Evolutionary conservation across 2,329 filamentous ascomycete genomes (phyloP).

Genomic region (Neonectria coccinea): DNA sequence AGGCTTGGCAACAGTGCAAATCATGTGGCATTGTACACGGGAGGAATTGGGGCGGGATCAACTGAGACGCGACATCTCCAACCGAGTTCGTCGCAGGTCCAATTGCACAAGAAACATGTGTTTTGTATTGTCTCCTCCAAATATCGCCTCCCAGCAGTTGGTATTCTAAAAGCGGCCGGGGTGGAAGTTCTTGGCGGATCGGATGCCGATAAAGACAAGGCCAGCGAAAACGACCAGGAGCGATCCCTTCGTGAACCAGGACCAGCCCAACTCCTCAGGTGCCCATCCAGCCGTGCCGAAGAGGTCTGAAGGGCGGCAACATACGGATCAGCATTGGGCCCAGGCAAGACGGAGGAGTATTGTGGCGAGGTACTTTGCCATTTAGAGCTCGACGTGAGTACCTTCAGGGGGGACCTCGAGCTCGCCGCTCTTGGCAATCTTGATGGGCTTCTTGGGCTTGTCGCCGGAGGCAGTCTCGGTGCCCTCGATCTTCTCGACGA

Average conservation of each 20-base stretch:
- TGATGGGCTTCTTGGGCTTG: constrained; percentile 76
- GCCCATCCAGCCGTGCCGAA: constrained; percentile 41
- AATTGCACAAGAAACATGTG: not conserved
- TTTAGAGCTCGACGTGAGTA: constrained; percentile 91
- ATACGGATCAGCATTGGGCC: constrained; percentile 52
- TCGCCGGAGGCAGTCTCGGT: constrained; percentile 73
- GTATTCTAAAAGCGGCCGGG: constrained; percentile 22
- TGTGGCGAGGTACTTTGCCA: constrained; percentile 43
- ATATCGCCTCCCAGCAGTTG: not conserved
- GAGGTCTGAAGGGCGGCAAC: constrained; percentile 44
- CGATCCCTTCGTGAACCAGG: constrained; percentile 39
- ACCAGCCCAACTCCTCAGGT: constrained; percentile 39
- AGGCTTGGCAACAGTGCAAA: not conserved
- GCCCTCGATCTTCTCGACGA: constrained; percentile 84
- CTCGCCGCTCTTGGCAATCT: constrained; percentile 87
- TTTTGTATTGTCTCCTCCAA: constrained; percentile 15
- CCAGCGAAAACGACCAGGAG: constrained; percentile 39
- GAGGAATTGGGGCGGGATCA: not conserved
- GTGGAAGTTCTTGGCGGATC: constrained; percentile 30
- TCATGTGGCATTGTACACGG: not conserved
- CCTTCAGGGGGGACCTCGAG: constrained; percentile 87
- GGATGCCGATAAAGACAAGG: constrained; percentile 38
- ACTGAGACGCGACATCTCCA: not conserved
- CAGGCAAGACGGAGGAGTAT: constrained; percentile 41
- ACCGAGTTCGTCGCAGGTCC: not conserved